Conservation (phyloP, 2,329 filamentous ascomycete genomes). For the Colletotrichum cereale region DNA sequence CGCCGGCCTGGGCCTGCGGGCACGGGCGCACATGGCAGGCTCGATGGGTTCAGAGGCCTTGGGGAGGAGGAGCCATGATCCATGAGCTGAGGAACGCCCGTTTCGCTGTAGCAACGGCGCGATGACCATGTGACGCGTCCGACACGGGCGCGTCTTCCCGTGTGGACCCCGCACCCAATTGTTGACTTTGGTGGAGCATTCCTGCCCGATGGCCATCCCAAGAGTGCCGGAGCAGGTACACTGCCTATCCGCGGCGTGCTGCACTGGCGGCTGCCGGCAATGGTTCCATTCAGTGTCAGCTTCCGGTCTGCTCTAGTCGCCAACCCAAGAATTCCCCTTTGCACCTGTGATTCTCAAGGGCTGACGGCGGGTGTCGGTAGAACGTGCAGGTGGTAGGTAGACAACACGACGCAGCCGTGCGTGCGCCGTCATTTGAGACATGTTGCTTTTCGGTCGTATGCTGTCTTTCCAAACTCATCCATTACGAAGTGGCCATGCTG, state of each 20-base stretch:
- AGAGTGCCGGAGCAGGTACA: conserved; percentile 8
- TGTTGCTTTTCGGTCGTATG: conserved; percentile 14
- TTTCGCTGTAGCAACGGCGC: conserved; percentile 26
- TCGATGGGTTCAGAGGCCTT: conserved; percentile 9
- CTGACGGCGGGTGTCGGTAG: not conserved
- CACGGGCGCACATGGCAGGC: conserved; percentile 23
- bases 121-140: conserved; percentile 31
- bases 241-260: conserved; percentile 1
- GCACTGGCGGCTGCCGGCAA: not conserved
- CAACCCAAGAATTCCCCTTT: not conserved
- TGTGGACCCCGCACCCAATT: conserved; percentile 32
- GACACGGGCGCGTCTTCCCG: conserved; percentile 30
- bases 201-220: conserved; percentile 16
- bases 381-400: not conserved
- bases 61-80: conserved; percentile 9
- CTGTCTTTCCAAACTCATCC: not conserved
- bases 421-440: not conserved
- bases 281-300: not conserved
- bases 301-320: not conserved
- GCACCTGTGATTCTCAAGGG: not conserved
- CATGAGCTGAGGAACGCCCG: conserved; percentile 20
- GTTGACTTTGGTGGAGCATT: conserved; percentile 37
- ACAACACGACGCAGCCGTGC: not conserved
- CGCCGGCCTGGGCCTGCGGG: not conserved
- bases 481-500: conserved; percentile 20